Evolutionary conservation across 129 eudicot species (phyloP).

Genomic region (Flaveria trinervia): DNA sequence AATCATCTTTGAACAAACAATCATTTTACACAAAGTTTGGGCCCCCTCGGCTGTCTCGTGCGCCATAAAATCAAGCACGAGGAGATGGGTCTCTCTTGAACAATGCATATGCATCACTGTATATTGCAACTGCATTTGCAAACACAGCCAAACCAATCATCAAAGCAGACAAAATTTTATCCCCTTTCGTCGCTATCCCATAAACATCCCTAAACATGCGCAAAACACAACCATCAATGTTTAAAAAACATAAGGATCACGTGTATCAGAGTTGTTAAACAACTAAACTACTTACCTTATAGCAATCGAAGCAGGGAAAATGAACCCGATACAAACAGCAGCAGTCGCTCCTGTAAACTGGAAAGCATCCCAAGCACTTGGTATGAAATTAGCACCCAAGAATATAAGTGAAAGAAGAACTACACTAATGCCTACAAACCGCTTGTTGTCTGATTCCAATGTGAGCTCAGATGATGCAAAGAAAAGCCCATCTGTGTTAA

Average conservation of each 20-base stretch:
- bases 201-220: conserved; percentile 47
- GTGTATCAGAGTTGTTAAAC: not conserved
- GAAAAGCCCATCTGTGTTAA: conserved; percentile 47
- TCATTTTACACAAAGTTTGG: conserved; percentile 27
- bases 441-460: conserved; percentile 39
- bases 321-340: conserved; percentile 55
- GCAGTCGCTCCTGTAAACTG: conserved; percentile 66
- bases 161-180: conserved; percentile 48
- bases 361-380: conserved; percentile 63
- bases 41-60: not conserved
- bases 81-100: conserved; percentile 42
- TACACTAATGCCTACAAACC: conserved; percentile 38
- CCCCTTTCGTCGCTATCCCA: conserved; percentile 53
- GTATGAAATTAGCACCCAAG: conserved; percentile 54
- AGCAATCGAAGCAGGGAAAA: conserved; percentile 58
- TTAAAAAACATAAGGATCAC: not conserved
- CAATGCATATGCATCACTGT: conserved; percentile 51
- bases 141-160: conserved; percentile 59
- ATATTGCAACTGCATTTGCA: conserved; percentile 56
- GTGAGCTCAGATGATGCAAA: conserved; percentile 40
- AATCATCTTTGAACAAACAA: conserved; percentile 15
- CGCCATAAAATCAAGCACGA: conserved; percentile 37
- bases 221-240: not conserved
- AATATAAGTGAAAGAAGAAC: conserved; percentile 41
- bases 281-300: conserved; percentile 36